Evolutionary conservation across 495 filamentous ascomycete genomes (phyloP).

Genomic region (Tetracladium setigerum): DNA sequence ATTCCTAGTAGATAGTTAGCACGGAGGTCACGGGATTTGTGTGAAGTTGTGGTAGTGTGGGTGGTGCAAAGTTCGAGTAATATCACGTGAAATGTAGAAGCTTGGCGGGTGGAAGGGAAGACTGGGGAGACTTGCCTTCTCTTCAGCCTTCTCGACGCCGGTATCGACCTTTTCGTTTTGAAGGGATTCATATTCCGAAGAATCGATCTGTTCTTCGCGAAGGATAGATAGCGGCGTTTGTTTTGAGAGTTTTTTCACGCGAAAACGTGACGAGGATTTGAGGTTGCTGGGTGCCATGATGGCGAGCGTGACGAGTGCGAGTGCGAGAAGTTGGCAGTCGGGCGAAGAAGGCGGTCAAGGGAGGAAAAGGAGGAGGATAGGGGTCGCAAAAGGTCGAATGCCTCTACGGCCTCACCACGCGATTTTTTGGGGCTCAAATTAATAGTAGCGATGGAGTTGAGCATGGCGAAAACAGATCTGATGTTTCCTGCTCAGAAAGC

Average conservation of each 20-base stretch:
- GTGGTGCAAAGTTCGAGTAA: slow-evolving; percentile 12
- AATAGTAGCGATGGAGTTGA: too few relatives aligned
- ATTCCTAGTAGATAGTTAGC: slow-evolving; percentile 61
- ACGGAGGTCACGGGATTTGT: slow-evolving; percentile 5
- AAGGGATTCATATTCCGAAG: slow-evolving; percentile 44
- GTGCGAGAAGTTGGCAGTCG: too few relatives aligned
- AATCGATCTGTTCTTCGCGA: slow-evolving; percentile 84
- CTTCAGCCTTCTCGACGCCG: slow-evolving; percentile 92
- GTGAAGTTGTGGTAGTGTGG: slow-evolving; percentile 24
- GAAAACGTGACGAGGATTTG: slow-evolving; percentile 34
- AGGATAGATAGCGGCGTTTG: slow-evolving; percentile 81
- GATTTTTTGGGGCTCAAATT: too few relatives aligned
- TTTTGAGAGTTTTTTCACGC: slow-evolving; percentile 53
- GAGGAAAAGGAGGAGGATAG: too few relatives aligned
- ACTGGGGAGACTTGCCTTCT: slow-evolving; percentile 63
- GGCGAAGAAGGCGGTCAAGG: neutral
- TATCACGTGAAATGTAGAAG: slow-evolving; percentile 43
- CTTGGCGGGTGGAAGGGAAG: too few relatives aligned
- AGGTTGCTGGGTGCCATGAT: neutral
- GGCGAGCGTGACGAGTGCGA: too few relatives aligned
- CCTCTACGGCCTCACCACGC: too few relatives aligned
- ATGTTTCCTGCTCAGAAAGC: too few relatives aligned
- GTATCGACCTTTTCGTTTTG: slow-evolving; percentile 73
- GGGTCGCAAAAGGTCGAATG: too few relatives aligned
- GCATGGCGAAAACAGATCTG: too few relatives aligned